Conservation (phyloP, 2,329 filamentous ascomycete genomes). For the Dothiorella sarmentorum region DNA sequence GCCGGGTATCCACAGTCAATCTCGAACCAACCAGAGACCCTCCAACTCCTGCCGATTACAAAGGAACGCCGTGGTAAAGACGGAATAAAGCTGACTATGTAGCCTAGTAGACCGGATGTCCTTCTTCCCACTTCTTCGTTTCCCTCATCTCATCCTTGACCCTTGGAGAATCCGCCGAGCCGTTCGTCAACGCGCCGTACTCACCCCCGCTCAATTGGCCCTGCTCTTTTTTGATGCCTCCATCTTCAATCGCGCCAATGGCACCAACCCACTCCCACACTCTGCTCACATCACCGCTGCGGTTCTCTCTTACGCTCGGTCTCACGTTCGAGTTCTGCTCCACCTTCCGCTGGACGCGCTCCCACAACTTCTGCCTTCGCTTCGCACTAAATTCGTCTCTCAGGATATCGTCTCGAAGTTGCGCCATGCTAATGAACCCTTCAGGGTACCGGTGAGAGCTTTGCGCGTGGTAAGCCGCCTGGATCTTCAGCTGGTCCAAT, state of each 20-base stretch:
- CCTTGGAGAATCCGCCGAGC: constrained; percentile 14
- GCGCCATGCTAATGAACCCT: constrained; percentile 79
- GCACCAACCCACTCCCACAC: constrained; percentile 69
- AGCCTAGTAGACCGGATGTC: constrained; percentile 44
- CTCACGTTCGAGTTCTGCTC: constrained; percentile 93
- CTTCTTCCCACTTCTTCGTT: constrained; percentile 46
- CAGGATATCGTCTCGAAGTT: constrained; percentile 87
- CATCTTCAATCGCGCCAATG: constrained; percentile 29
- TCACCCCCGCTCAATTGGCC: constrained; percentile 33
- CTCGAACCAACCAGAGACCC: background rate
- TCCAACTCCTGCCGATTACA: background rate
- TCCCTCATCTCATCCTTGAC: constrained; percentile 29
- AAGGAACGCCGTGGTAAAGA: constrained; percentile 10
- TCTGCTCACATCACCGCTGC: constrained; percentile 54
- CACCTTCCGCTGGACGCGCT: constrained; percentile 75
- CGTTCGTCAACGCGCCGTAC: constrained; percentile 22
- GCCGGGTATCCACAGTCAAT: constrained; percentile 6
- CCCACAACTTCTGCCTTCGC: constrained; percentile 79
- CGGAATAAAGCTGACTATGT: background rate
- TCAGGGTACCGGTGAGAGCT: constrained; percentile 64
- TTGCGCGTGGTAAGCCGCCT: constrained; percentile 73
- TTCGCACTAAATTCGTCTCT: constrained; percentile 73
- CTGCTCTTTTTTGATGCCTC: constrained; percentile 23
- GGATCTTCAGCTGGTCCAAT: constrained; percentile 74
- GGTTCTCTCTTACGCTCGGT: constrained; percentile 64